Conservation (phyloP, 106 monocot species). For the Allium fistulosum region DNA sequence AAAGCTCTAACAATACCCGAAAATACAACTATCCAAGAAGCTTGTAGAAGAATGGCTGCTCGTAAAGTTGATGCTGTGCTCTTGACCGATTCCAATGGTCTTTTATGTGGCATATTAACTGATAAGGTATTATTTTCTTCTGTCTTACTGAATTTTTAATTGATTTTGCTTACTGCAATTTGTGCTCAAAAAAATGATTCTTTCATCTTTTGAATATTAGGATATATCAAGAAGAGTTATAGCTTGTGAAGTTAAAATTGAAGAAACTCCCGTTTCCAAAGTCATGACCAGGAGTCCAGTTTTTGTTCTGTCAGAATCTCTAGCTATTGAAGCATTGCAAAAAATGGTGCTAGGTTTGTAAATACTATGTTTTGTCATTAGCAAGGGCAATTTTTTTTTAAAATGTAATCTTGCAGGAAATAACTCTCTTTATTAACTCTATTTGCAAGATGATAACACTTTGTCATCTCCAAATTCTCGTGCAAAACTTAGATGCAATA, state of each 20-base stretch:
- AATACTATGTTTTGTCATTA: not conserved
- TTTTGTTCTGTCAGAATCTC: slow-evolving; percentile 66
- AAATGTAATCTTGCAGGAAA: too few species aligned
- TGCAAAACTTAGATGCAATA: too few species aligned
- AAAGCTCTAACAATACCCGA: slow-evolving; percentile 70
- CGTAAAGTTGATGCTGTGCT: slow-evolving; percentile 58
- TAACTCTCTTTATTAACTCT: not conserved
- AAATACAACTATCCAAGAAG: slow-evolving; percentile 45
- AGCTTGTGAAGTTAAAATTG: slow-evolving; percentile 25
- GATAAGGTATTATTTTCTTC: slow-evolving; percentile 38
- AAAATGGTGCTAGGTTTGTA: slow-evolving; percentile 65
- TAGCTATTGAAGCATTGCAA: slow-evolving; percentile 73
- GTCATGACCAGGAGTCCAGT: slow-evolving; percentile 61
- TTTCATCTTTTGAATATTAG: slow-evolving; percentile 18
- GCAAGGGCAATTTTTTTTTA: not conserved
- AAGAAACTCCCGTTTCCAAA: slow-evolving; percentile 36
- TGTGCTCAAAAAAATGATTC: not conserved
- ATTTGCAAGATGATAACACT: too few species aligned
- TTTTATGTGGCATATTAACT: slow-evolving; percentile 67
- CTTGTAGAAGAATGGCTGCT: slow-evolving; percentile 64
- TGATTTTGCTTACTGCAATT: not conserved
- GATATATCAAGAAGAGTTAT: slow-evolving; percentile 26
- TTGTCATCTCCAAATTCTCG: too few species aligned
- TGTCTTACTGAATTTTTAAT: not conserved
- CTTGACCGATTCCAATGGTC: slow-evolving; percentile 64